These are phyloP conservation scores for Alternaria sp. DNA, from an alignment of 2,329 filamentous ascomycete genomes.

Conservation along the genomic window DNA sequence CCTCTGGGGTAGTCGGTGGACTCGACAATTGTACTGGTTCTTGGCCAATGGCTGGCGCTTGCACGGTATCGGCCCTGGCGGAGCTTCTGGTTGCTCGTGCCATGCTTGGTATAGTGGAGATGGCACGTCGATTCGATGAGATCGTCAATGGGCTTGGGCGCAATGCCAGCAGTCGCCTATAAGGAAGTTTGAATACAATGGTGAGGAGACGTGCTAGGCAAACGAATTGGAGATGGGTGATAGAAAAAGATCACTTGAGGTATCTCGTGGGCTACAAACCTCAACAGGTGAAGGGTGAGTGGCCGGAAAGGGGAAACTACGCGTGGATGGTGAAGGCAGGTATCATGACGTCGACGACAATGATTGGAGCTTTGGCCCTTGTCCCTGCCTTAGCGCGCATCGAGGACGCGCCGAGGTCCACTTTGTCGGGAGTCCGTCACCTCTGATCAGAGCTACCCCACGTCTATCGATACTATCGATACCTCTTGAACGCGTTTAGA, in stretches of 20 bases:
- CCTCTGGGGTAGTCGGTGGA: constrained; percentile 49
- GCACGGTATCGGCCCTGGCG: constrained; percentile 19
- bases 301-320: constrained; percentile 2
- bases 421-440: constrained; percentile 5
- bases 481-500: constrained; percentile 3
- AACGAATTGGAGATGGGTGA: not conserved
- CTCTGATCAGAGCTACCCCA: constrained; percentile 19
- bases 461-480: constrained; percentile 13
- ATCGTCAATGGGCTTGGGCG: constrained; percentile 3
- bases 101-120: constrained; percentile 28
- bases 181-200: not conserved
- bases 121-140: not conserved
- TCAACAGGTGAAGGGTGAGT: constrained; percentile 6
- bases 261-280: not conserved
- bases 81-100: constrained; percentile 41
- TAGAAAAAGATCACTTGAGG: not conserved
- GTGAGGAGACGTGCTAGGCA: not conserved
- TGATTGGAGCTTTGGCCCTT: constrained; percentile 40
- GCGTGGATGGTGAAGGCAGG: constrained; percentile 19
- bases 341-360: constrained; percentile 41
- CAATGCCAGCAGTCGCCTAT: constrained; percentile 20
- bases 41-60: constrained; percentile 11
- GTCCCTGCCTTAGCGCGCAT: constrained; percentile 33
- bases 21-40: constrained; percentile 52
- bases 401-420: constrained; percentile 24